Evolutionary conservation across 2,329 filamentous ascomycete genomes (phyloP).

Genomic region (Alternaria sp.): DNA sequence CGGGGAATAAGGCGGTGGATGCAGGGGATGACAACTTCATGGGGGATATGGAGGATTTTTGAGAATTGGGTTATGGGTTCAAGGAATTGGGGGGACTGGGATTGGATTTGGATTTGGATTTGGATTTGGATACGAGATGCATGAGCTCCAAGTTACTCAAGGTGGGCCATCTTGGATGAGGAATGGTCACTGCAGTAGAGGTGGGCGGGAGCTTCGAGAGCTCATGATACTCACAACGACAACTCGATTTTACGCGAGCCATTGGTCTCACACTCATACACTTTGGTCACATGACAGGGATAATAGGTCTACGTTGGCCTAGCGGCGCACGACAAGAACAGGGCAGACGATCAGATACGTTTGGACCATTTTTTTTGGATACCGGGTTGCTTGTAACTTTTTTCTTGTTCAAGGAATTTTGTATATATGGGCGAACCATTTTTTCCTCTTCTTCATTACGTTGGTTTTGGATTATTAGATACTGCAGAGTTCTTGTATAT

Average conservation of each 20-base stretch:
- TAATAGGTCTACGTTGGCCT: neutral
- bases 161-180: neutral
- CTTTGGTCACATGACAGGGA: neutral
- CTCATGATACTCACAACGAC: neutral
- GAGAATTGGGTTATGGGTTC: slow-evolving; percentile 9
- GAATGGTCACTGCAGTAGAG: neutral
- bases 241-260: neutral
- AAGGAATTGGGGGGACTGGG: neutral
- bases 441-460: slow-evolving; percentile 2
- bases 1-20: neutral
- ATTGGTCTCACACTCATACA: neutral
- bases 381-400: neutral
- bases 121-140: neutral
- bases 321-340: neutral
- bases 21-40: slow-evolving; percentile 25
- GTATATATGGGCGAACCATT: slow-evolving; percentile 17
- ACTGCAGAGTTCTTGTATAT: slow-evolving; percentile 5
- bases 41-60: slow-evolving; percentile 49
- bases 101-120: too few relatives aligned
- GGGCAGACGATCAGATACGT: neutral
- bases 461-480: neutral
- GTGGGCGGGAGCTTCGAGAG: neutral
- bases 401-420: neutral
- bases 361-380: neutral
- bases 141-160: neutral